A percentile compares a stretch with the other conserved stretches of the same genome.
phyloP scores from a whole-genome alignment of 208 protist genomes.

The Crithidia brevicula region DNA sequence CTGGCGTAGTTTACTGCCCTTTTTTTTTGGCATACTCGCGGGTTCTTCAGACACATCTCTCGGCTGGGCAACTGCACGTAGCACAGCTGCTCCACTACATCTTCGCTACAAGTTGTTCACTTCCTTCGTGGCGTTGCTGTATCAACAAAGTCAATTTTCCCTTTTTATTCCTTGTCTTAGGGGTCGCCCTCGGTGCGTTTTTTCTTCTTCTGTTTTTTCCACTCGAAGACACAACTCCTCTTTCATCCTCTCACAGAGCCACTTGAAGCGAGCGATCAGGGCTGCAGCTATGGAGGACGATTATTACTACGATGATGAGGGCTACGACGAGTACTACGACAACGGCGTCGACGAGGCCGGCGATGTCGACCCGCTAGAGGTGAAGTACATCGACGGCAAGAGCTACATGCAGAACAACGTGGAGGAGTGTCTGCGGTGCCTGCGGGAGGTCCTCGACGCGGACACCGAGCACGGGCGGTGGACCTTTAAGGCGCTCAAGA shows the following conservation, averaged over 20 bases:
- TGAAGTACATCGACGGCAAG: slow-evolving; percentile 89
- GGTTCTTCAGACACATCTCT: too few relatives aligned
- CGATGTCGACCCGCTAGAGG: slow-evolving; percentile 70
- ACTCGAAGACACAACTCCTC: not conserved
- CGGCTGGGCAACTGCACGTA: too few relatives aligned
- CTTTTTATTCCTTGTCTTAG: too few relatives aligned
- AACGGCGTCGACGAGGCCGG: slow-evolving; percentile 47
- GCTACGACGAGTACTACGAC: slow-evolving; percentile 89
- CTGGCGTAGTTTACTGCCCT: too few relatives aligned
- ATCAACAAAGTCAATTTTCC: too few relatives aligned
- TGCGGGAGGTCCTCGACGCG: slow-evolving; percentile 79
- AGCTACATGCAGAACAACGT: slow-evolving; percentile 72
- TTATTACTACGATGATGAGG: slow-evolving; percentile 80
- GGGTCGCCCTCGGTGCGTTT: too few relatives aligned
- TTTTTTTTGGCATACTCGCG: too few relatives aligned
- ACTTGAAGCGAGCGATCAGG: too few relatives aligned
- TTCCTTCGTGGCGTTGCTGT: too few relatives aligned
- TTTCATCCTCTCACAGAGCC: not conserved
- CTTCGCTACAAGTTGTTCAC: too few relatives aligned
- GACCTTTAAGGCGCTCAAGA: slow-evolving; percentile 96
- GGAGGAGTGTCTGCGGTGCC: slow-evolving; percentile 64
- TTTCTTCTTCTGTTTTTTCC: too few relatives aligned
- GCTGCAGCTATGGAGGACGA: slow-evolving; percentile 54
- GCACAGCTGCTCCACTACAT: too few relatives aligned
- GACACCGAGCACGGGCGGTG: slow-evolving; percentile 81